Percentiles rank a stretch among this genome's conserved stretches.
Evolutionary conservation across 1,284 basidiomycete genomes (phyloP).

Genomic region (Moesziomyces sp.): DNA sequence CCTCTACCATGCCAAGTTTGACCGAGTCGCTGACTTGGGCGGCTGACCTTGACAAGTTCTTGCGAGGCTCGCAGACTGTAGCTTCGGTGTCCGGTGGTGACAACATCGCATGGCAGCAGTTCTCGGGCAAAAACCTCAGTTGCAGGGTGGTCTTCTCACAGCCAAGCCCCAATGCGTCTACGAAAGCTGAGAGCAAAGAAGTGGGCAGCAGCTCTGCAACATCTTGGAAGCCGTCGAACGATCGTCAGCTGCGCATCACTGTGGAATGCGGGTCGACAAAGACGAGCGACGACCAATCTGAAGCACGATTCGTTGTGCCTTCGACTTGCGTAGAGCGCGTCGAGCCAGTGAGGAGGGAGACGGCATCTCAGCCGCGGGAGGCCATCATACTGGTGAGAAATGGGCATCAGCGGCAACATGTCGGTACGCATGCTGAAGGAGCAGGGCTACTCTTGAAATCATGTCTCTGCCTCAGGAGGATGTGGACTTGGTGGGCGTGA

Average conservation of each 20-base stretch:
- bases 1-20: slow-evolving; percentile 15
- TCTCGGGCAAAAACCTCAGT: slow-evolving; percentile 23
- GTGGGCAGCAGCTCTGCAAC: neutral
- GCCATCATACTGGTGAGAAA: slow-evolving; percentile 15
- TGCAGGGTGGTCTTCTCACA: slow-evolving; percentile 25
- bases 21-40: slow-evolving; percentile 25
- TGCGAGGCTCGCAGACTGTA: slow-evolving; percentile 10
- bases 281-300: neutral
- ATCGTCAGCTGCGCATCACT: slow-evolving; percentile 21
- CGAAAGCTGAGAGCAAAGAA: neutral
- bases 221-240: neutral
- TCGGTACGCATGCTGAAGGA: slow-evolving; percentile 2
- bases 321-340: neutral
- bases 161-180: slow-evolving; percentile 17
- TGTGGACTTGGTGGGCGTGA: slow-evolving; percentile 27
- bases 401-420: too few relatives aligned
- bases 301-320: too few relatives aligned
- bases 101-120: slow-evolving; percentile 19
- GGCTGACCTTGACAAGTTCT: slow-evolving; percentile 17
- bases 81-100: neutral
- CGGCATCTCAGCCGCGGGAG: slow-evolving; percentile 8
- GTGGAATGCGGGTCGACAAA: slow-evolving; percentile 18
- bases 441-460: neutral
- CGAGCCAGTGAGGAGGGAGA: neutral
- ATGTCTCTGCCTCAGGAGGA: slow-evolving; percentile 13